Percentiles rank a stretch among this genome's conserved stretches.
Evolutionary conservation across 2,329 filamentous ascomycete genomes (phyloP).

Genomic region (Hypoxylon sp.): DNA sequence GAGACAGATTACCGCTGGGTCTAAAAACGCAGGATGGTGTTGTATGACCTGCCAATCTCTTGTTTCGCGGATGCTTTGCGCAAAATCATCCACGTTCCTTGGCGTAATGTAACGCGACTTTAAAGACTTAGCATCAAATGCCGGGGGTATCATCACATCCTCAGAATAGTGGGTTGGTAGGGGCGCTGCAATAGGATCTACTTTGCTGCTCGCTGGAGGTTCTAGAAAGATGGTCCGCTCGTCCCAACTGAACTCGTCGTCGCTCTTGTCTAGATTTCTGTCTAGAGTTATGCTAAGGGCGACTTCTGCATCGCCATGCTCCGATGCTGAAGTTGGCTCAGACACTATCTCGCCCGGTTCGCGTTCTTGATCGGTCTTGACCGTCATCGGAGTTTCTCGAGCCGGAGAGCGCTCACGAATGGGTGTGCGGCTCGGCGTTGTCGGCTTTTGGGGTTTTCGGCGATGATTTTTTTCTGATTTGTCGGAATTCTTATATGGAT

Average conservation of each 20-base stretch:
- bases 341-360: conserved; percentile 47
- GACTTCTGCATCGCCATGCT: conserved; percentile 31
- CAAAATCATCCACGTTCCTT: conserved; percentile 53
- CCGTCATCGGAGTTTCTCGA: conserved; percentile 17
- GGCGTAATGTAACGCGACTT: conserved; percentile 52
- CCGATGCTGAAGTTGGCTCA: conserved; percentile 37
- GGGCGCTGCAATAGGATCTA: conserved; percentile 52
- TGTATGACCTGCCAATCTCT: conserved; percentile 53
- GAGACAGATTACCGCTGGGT: conserved; percentile 43
- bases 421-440: conserved; percentile 23
- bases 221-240: conserved; percentile 51
- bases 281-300: conserved; percentile 14
- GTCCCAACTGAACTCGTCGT: conserved; percentile 49
- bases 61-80: conserved; percentile 52
- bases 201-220: conserved; percentile 36
- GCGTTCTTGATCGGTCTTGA: conserved; percentile 37
- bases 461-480: conserved; percentile 35
- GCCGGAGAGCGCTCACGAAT: conserved; percentile 27
- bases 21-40: conserved; percentile 51
- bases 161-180: conserved; percentile 53
- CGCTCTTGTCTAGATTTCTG: conserved; percentile 35
- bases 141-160: conserved; percentile 52
- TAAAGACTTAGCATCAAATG: conserved; percentile 52
- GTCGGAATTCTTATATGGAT: conserved; percentile 36
- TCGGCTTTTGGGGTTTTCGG: conserved; percentile 28